Base-by-base conservation (phyloP, 2,329 filamentous ascomycete genomes). In the Epichloe sp. region DNA sequence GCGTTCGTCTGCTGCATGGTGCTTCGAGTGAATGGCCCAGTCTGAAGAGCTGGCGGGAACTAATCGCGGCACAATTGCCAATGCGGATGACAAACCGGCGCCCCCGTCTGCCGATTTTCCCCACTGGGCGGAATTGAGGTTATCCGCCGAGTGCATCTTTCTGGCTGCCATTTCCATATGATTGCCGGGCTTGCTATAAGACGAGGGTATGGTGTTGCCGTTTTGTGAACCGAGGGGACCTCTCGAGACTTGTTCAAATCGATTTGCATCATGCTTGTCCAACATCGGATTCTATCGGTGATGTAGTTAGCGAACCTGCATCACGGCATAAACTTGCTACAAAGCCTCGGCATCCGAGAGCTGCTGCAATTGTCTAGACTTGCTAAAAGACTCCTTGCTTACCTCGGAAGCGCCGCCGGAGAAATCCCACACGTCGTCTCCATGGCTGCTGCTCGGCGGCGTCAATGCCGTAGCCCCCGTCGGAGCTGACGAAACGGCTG, bases 401-500 rank as follows among this genome's bases (percentile, higher is more conserved):
- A 74, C 71, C 65, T 73, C 66, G 50, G 60, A 54, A 17, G 68
- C 60, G 38, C 54, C 54, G 10, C 63, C 54, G 42, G 60, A 57
- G 48, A 68, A 66, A 19, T 66, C 68, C 76, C 76, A 79, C 21
- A 68, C 65, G 40, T 65, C 68, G 44, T 74, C 68, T 45, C 68
- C 75, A 60, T 78, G 71, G 51, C 70, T 71, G 60, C 72, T 76
- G 56, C 68, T 69, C 15, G 75, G 69, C 52, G 74, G 71, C 54
- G 71, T 72, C 53, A 79, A 64, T 44, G 68, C 66, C 51, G 73
- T 69, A 54, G 72, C 68, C 48, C 72, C 68, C 55, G 71, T 71
- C 54, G 72, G 71, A 57, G 67, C 68, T 57, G 74, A 66, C 57
- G 76, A 75, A 64, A 79, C 71, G 61, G 74, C 70, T 59, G 76